phyloP scores from a whole-genome alignment of 306 rosid genomes.

The Medicago truncatula region DNA sequence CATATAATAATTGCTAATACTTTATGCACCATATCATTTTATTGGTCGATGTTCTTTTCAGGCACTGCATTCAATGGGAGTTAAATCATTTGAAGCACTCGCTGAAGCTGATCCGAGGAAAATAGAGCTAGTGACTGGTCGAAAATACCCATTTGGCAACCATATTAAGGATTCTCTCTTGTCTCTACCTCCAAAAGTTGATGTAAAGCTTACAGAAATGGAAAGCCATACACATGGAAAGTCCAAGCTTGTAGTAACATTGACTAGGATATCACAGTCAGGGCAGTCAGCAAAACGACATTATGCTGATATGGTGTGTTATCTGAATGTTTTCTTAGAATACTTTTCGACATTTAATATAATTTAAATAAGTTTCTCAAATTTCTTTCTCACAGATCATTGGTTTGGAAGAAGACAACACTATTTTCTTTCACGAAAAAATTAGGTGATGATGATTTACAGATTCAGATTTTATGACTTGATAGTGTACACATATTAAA shows the following conservation, averaged over 20 bases:
- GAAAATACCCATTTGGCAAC: slow-evolving; percentile 95
- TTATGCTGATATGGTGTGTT: slow-evolving; percentile 88
- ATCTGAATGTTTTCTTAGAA: slow-evolving; percentile 23
- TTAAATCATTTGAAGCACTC: slow-evolving; percentile 77
- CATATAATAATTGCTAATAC: slow-evolving; percentile 8
- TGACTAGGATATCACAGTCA: slow-evolving; percentile 72
- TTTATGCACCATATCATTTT: slow-evolving; percentile 1
- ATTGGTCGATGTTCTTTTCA: slow-evolving; percentile 44
- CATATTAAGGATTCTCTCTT: slow-evolving; percentile 90
- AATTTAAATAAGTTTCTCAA: slow-evolving; percentile 25
- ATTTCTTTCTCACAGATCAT: slow-evolving; percentile 63
- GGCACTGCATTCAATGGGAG: slow-evolving; percentile 87
- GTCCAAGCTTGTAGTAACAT: slow-evolving; percentile 72
- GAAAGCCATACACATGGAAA: slow-evolving; percentile 65
- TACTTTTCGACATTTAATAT: slow-evolving; percentile 12
- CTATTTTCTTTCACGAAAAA: slow-evolving; percentile 85
- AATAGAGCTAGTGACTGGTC: slow-evolving; percentile 91
- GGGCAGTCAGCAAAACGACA: slow-evolving; percentile 70
- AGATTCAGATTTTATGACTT: slow-evolving; percentile 23
- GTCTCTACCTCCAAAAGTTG: slow-evolving; percentile 87
- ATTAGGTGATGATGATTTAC: slow-evolving; percentile 72
- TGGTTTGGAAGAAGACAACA: slow-evolving; percentile 81
- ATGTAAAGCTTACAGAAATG: slow-evolving; percentile 64
- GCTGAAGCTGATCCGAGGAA: slow-evolving; percentile 94
- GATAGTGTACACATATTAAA: slow-evolving; percentile 28